phyloP scores from a whole-genome alignment of 2,329 filamentous ascomycete species.

The Trichophaea hybrida region DNA sequence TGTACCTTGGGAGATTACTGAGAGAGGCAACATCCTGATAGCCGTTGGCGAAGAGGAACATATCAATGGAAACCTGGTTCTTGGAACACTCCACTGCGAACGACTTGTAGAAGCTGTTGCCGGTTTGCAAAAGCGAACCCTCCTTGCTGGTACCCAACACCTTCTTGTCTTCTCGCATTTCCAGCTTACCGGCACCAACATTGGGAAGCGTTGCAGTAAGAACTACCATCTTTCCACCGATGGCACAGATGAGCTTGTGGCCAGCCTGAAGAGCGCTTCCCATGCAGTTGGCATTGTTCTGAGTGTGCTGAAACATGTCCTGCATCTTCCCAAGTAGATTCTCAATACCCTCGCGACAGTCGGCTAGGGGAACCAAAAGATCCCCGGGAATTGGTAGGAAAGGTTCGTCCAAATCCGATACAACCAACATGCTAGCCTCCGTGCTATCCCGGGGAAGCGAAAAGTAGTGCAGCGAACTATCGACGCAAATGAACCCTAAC shows the following conservation, averaged over 20 bases:
- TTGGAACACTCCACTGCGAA: conserved; percentile 98
- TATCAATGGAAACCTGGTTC: conserved; percentile 95
- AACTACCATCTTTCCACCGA: conserved; percentile 90
- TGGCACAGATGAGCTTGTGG: conserved; percentile 85
- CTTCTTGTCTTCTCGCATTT: conserved; percentile 94
- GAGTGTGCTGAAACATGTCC: conserved; percentile 91
- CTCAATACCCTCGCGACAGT: conserved; percentile 83
- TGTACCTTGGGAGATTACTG: conserved; percentile 89
- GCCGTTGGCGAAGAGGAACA: conserved; percentile 91
- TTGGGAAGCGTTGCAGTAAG: conserved; percentile 83
- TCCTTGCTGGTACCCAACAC: conserved; percentile 88
- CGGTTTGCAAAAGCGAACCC: conserved; percentile 71
- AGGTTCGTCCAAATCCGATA: conserved; percentile 89
- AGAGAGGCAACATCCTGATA: conserved; percentile 96
- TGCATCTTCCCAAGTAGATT: conserved; percentile 81
- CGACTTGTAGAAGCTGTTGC: conserved; percentile 95
- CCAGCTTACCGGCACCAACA: conserved; percentile 73
- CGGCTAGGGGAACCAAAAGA: conserved; percentile 72
- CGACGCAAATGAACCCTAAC: conserved; percentile 87
- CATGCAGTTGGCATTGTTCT: conserved; percentile 82
- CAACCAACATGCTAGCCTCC: conserved; percentile 80
- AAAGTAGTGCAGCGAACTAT: conserved; percentile 92
- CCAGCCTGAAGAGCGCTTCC: conserved; percentile 82
- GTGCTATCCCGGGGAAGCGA: conserved; percentile 78
- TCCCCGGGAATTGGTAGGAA: conserved; percentile 91